Evolutionary conservation across 148 eudicot genomes (phyloP), one percentile per base, ranked within the genome.

Genomic region (Mesembryanthemum crystallinum): DNA sequence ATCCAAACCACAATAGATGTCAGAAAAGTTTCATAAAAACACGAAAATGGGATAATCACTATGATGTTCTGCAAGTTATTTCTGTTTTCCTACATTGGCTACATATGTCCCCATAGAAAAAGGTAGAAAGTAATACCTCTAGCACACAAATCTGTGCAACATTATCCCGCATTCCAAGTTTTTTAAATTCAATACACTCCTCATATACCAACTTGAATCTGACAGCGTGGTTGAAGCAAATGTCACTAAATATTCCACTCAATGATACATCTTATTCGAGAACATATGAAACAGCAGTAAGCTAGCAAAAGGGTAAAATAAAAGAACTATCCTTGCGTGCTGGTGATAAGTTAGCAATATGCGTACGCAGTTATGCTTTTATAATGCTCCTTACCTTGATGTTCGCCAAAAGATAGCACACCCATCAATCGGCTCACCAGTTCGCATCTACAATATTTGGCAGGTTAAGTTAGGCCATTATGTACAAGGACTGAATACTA

Each of bases 131-230:
- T 72, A 49, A 71, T 83, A 95, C 98, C 98, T 95, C 92, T 69
- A 95, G 85, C 55, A 95, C 98, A 86, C 96, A 92, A 79, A 95
- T 86, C 85, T 95, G 98, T 71, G 98, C 98, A 78, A 95, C 96
- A 85, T 95, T 95, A 83, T 95, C 92, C 76, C 98, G 89, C 81
- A 95, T 92, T 73, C 94, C 92, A 75, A 85, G 88, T 88, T 90
- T 89, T 69, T 79, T 88, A 74, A 83, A 95, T 83, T 95, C 97
- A 80, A 95, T 86, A 72, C 83, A 80, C 77, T 95, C 98, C 79
- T 92, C 96, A 64, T 87, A 86, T 81, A 92, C 71, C 90, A 95
- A 79, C 88, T 86, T 89, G 88, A 95, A 95, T 81, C 98, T 94
- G 58, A 82, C 11, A 29, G 29, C 60, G 69, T 28, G 54, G 61